These are phyloP conservation scores for Amauroascus niger DNA, from an alignment of 2,329 filamentous ascomycete species.

Conservation along the genomic window DNA sequence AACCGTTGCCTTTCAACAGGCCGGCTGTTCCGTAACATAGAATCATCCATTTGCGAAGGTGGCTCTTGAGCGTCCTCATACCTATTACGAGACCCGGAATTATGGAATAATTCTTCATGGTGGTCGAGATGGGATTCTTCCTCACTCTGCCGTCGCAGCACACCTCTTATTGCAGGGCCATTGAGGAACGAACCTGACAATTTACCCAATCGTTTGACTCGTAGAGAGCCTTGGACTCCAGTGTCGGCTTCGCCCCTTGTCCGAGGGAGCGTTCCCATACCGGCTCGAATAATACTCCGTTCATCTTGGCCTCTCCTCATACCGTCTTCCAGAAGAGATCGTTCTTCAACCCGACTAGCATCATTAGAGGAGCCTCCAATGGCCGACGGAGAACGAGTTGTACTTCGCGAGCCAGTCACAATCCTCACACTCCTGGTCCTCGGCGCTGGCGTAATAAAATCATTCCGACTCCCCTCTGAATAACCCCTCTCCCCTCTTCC, in stretches of 20 bases:
- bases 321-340: slow-evolving; percentile 26
- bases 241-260: slow-evolving; percentile 50
- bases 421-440: slow-evolving; percentile 36
- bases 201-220: slow-evolving; percentile 67
- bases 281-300: slow-evolving; percentile 18
- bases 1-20: slow-evolving; percentile 12
- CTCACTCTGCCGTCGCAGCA: slow-evolving; percentile 52
- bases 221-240: slow-evolving; percentile 62
- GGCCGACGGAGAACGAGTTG: slow-evolving; percentile 33
- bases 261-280: slow-evolving; percentile 5
- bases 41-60: background rate
- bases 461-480: slow-evolving; percentile 14
- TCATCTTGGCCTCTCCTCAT: slow-evolving; percentile 28
- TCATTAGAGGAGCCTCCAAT: slow-evolving; percentile 24
- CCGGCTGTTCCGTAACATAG: slow-evolving; percentile 2
- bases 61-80: slow-evolving; percentile 2
- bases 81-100: background rate
- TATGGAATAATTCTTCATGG: slow-evolving; percentile 19
- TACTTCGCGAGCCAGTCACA: slow-evolving; percentile 31
- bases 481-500: slow-evolving; percentile 27
- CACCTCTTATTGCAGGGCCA: slow-evolving; percentile 66
- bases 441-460: slow-evolving; percentile 41
- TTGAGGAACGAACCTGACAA: slow-evolving; percentile 67
- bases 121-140: slow-evolving; percentile 45
- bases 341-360: slow-evolving; percentile 28